Evolutionary conservation across 345 rosid genomes (phyloP), one percentile per base, ranked within the genome.

Genomic region (Populus tremula): DNA sequence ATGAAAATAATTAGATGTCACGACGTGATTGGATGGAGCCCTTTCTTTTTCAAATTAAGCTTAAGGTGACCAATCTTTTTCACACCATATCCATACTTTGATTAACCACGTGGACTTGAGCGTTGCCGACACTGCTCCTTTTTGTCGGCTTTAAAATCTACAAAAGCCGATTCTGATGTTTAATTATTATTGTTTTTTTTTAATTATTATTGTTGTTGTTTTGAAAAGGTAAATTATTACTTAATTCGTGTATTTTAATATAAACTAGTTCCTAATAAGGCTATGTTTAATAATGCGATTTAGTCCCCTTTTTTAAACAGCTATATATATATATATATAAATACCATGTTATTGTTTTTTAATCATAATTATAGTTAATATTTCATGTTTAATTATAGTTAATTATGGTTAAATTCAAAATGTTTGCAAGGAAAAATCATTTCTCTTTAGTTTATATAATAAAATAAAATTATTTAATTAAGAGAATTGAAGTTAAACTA

Each of bases 71-170:
- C 18, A 1, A 50, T 74, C 69, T 10, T 74, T 80, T 61, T 36
- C 29, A 33, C 7, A 20, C 54, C 54, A 38, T 11, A 71, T 71
- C 73, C 70, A 9, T 21, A 5, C 11, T n/a, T 54, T 62, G 18
- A 18, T 29, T 33, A 14, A 62, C 76, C 69, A 69, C 78, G 38
- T 63, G 56, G 82, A 70, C 72, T 6, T 14, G 43, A 70, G 29
- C 47, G 8, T 43, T 63, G 80, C 86, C 86, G 86, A 84, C 86
- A 81, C 69, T 35, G 54, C 38, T 23, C 38, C 59, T 16, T n/a
- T 68, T 12, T 41, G 21, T 21, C 10, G 71, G 29, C 11, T 39
- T 68, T 1, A 1, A 18, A 20, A 20, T 33, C 45, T 18, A 21
- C 25, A 39, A 38, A 68, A 68, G 13, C 25, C 36, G 35, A 35